Base-by-base conservation (phyloP, 2,329 filamentous ascomycete species). In the Rhynchosporium secalis region DNA sequence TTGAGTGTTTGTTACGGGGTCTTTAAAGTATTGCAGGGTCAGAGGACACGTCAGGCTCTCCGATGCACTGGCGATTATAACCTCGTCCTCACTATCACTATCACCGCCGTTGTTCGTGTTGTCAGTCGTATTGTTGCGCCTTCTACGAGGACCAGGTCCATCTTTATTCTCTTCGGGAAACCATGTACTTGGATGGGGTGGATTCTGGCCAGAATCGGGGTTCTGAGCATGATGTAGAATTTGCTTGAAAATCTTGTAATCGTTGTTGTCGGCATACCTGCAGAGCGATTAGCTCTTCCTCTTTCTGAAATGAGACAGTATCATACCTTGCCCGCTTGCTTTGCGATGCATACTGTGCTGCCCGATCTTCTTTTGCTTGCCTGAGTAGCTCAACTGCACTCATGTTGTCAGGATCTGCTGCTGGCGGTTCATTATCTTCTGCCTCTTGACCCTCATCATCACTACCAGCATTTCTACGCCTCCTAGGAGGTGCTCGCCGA, bases 41-140 rank as follows among this genome's bases (percentile, higher is more conserved):
- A 93, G 74, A 0, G 89, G 88, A 70, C 90, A 93, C 69, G 84
- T 87, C 38, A 88, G 83, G 73, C 84, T 88, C 58, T 86, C 80
- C 4, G 81, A 83, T 65, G 86, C 85, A 55, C 83, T 80, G 33
- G 84, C 81, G 36, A 93, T 82, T 1, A 87, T 82, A 29, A 93
- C 79, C 47, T 93, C 90, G 26, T 90, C 87, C 58, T 89, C 87
- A 15, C 81, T 81, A 60, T 89, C 87, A 15, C 81, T 81, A 4
- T 84, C 85, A 1, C 81, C 80, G 12, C n/a, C 61, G 5, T 65
- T 64, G n/a, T 62, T 60, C 2, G 55, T 51, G 47, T 64, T 62
- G n/a, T 58, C 48, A 2, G 64, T 64, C 8, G 48, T 59, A 31
- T 61, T 66, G 31, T 61, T 62, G 1, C 31, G 58, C n/a, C 64